Conservation (phyloP, 2,329 filamentous ascomycete species). For the Nectriaceae sp. region DNA sequence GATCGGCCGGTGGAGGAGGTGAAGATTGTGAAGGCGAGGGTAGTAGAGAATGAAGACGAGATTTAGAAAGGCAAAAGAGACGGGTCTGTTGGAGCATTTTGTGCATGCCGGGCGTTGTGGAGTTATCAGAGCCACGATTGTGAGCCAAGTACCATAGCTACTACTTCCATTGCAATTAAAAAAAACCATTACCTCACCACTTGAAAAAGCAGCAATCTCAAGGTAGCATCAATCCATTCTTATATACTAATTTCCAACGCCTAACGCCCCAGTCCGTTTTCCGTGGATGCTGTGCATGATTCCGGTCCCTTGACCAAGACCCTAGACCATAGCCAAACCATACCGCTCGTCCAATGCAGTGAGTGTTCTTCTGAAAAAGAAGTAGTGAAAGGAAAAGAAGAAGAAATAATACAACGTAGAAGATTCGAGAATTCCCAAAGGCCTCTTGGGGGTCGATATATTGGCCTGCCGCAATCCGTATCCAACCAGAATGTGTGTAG, state of each 20-base stretch:
- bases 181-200: too few species aligned
- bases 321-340: constrained; percentile 27
- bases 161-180: not conserved
- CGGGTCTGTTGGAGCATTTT: constrained; percentile 5
- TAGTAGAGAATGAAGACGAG: constrained; percentile 61
- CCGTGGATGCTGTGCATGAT: constrained; percentile 27
- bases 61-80: constrained; percentile 8
- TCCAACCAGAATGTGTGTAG: constrained; percentile 22
- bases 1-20: constrained; percentile 83
- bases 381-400: constrained; percentile 22
- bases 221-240: constrained; percentile 19
- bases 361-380: constrained; percentile 23
- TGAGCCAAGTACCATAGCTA: not conserved
- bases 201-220: not conserved
- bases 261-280: constrained; percentile 31
- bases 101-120: constrained; percentile 20
- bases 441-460: not conserved
- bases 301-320: constrained; percentile 19
- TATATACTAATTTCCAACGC: constrained; percentile 24
- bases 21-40: constrained; percentile 72
- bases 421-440: not conserved
- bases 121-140: constrained; percentile 3
- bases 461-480: constrained; percentile 27
- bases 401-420: constrained; percentile 10
- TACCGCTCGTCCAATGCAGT: constrained; percentile 27